A percentile compares a stretch with the other conserved stretches of the same genome.
Conservation (phyloP, 169 alveolate species). For the Perkinsus chesapeaki region DNA sequence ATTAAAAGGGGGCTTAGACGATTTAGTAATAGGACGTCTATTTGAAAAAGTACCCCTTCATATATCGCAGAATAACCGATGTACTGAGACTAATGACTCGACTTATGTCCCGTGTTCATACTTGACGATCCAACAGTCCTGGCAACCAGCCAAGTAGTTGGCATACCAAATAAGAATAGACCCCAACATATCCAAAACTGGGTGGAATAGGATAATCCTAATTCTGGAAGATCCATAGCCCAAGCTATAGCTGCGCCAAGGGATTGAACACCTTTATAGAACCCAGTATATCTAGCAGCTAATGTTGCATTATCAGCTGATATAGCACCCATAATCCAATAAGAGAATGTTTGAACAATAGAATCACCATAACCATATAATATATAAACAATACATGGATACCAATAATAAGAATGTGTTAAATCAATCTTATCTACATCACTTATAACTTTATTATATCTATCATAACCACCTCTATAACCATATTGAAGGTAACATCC, state of each 20-base stretch:
- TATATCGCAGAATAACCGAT: too few relatives aligned
- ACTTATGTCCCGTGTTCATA: too few relatives aligned
- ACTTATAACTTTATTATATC: neutral
- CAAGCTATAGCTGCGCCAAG: conserved; percentile 11
- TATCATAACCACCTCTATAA: neutral
- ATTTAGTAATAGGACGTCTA: too few relatives aligned
- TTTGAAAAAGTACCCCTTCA: too few relatives aligned
- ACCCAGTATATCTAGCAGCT: conserved; percentile 3
- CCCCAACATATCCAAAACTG: neutral
- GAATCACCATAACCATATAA: conserved; percentile 6
- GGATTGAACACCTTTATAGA: conserved; percentile 15
- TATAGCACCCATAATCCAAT: conserved; percentile 11
- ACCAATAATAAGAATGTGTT: neutral
- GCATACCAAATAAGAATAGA: neutral
- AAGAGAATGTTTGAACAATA: neutral
- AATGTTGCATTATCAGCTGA: neutral
- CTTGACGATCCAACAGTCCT: neutral
- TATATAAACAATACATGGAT: neutral
- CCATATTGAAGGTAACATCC: neutral
- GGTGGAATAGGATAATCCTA: neutral
- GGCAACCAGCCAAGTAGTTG: neutral
- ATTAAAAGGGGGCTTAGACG: too few relatives aligned
- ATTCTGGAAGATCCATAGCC: neutral
- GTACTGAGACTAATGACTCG: too few relatives aligned
- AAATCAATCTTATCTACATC: neutral